Conservation (phyloP, 768 basidiomycete genomes). For the Lentinus tigrinus region DNA sequence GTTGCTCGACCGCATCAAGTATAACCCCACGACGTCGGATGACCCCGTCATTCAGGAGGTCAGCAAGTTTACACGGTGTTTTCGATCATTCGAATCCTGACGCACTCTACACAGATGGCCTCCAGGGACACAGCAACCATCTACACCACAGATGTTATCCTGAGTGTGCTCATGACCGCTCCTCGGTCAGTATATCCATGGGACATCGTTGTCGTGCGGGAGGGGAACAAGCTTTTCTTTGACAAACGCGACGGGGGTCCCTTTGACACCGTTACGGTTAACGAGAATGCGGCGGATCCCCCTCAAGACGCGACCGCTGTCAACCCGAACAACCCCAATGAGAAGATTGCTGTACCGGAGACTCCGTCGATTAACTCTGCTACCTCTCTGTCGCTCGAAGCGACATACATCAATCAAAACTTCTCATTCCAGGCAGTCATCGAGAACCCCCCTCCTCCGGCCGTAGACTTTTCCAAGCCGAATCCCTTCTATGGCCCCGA, state of each 20-base stretch:
- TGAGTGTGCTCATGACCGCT: constrained; percentile 94
- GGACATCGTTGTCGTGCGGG: constrained; percentile 95
- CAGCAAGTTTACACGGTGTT: constrained; percentile 12
- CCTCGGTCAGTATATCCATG: constrained; percentile 95
- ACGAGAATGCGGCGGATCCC: constrained; percentile 96
- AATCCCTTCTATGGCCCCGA: constrained; percentile 96
- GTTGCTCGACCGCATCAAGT: constrained; percentile 90
- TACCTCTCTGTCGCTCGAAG: constrained; percentile 91
- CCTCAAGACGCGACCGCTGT: constrained; percentile 79
- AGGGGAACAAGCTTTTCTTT: constrained; percentile 90
- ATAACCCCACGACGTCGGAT: constrained; percentile 97
- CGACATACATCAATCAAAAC: constrained; percentile 98
- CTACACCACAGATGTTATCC: constrained; percentile 93
- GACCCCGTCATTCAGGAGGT: constrained; percentile 96
- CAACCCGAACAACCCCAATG: constrained; percentile 74
- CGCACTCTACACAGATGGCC: constrained; percentile 55
- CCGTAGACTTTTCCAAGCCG: constrained; percentile 76
- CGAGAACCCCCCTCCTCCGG: constrained; percentile 59
- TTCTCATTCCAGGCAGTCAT: constrained; percentile 94
- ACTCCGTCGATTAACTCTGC: constrained; percentile 88
- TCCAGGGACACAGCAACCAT: constrained; percentile 79
- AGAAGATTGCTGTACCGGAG: constrained; percentile 62
- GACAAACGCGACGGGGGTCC: constrained; percentile 98
- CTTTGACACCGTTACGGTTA: constrained; percentile 96
- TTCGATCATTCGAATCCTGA: not conserved